Evolutionary conservation across 192 early-diverging fungal species (phyloP), one percentile per base, ranked within the genome.

Genomic region (Umbelopsis ramanniana): DNA sequence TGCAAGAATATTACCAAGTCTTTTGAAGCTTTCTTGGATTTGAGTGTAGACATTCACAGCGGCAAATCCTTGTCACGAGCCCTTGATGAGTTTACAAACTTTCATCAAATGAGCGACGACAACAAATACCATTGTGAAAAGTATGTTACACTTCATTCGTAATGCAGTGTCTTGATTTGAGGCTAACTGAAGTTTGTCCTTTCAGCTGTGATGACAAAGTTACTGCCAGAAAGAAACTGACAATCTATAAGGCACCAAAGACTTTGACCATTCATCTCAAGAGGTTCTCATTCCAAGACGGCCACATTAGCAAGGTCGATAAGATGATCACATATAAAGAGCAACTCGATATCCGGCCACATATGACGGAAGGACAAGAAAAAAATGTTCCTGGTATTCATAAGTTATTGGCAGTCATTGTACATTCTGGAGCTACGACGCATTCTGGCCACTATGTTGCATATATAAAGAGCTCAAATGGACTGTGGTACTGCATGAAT

Each of bases 361-460:
- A 47, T 8, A 66, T 81, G 1, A 79, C 82, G n/a, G 78, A 75
- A 26, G 69, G 68, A 4, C 78, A 76, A 10, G 67, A 71, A 10
- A 70, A 74, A 19, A 71, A 76, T 14, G 52, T 66, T n/a, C 33
- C 40, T n/a, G 29, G 70, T 46, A 80, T 76, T 23, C 95, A 97
- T 63, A 73, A 78, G 29, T 82, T 97, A 23, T 89, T 88, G 57
- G 93, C 89, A 0, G 89, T 95, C 23, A 82, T 95, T 67, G 90
- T 94, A 6, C 94, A 97, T 67, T 69, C 89, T 1, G 95, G 95
- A 7, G 75, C 83, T 37, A 81, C 90, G 1, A 86, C 83, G 48
- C 87, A 92, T 70, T 89, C 90, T 19, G 94, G 95, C 17, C 94
- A 94, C 77, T 97, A 94, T 79, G 91, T 87, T 68, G 87, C 89